Conservation (phyloP, 768 basidiomycete genomes). For the Nevesoporus exiguus region DNA sequence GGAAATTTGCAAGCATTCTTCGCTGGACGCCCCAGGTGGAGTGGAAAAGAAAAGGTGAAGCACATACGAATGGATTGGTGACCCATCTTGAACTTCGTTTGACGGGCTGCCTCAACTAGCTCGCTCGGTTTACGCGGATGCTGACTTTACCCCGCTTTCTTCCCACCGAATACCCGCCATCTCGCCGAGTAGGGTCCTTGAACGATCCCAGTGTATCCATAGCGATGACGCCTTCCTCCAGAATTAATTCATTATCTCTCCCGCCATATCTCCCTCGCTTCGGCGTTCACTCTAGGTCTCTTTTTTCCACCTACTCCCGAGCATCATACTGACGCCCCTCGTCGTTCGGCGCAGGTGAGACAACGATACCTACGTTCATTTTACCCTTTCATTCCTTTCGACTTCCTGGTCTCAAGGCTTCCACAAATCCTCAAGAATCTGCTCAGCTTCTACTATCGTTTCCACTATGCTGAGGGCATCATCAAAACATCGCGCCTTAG, state of each 20-base stretch:
- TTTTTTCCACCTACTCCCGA: slow-evolving; percentile 1
- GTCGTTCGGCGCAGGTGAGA: slow-evolving; percentile 10
- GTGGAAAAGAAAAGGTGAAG: not conserved
- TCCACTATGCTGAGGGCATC: slow-evolving; percentile 13
- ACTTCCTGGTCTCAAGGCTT: not conserved
- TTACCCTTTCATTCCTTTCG: slow-evolving; percentile 17
- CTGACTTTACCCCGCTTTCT: slow-evolving; percentile 3
- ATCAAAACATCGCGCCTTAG: slow-evolving; percentile 10
- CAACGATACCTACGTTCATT: slow-evolving; percentile 24
- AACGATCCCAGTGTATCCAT: slow-evolving; percentile 19
- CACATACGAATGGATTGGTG: not conserved
- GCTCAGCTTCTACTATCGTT: slow-evolving; percentile 2
- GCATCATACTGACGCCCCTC: not conserved
- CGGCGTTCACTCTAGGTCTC: not conserved
- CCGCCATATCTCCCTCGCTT: slow-evolving; percentile 9
- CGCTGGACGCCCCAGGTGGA: not conserved
- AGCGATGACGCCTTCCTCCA: slow-evolving; percentile 15
- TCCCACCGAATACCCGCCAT: slow-evolving; percentile 2
- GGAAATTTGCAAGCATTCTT: not conserved
- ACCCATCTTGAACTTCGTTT: not conserved
- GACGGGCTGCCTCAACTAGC: not conserved
- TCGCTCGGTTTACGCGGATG: slow-evolving; percentile 2
- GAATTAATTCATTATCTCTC: slow-evolving; percentile 3
- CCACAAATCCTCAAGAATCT: not conserved
- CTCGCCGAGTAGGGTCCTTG: not conserved